These are phyloP conservation scores for Gracilaria vermiculophylla DNA, from an alignment of 23 red algal genomes.

Conservation along the genomic window DNA sequence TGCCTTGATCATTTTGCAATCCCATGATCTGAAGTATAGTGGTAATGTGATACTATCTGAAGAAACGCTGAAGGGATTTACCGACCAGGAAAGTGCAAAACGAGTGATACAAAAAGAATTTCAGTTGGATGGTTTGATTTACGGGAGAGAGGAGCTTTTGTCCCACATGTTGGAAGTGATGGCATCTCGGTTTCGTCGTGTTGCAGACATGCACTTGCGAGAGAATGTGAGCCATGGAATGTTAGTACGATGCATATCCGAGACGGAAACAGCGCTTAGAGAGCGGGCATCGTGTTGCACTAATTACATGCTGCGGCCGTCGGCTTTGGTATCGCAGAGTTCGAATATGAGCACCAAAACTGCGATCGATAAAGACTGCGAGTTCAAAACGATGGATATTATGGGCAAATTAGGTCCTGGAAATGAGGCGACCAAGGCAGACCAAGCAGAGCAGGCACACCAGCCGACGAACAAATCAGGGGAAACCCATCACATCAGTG, in stretches of 20 bases:
- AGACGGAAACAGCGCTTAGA: not conserved
- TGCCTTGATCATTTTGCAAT: not conserved
- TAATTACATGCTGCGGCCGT: not conserved
- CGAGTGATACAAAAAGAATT: not conserved
- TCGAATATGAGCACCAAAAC: not conserved
- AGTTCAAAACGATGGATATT: not conserved
- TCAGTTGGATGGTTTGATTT: slow-evolving; percentile 13
- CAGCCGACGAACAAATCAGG: not conserved
- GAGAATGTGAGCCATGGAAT: slow-evolving; percentile 36
- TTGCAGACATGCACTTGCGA: slow-evolving; percentile 6
- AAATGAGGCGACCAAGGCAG: not conserved
- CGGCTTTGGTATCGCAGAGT: not conserved
- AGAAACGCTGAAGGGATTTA: not conserved
- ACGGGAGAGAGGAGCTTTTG: not conserved
- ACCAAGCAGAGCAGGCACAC: not conserved
- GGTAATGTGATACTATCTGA: not conserved
- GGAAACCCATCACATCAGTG: not conserved
- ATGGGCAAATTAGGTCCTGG: not conserved
- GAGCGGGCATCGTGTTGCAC: not conserved
- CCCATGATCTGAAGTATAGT: not conserved
- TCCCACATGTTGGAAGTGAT: slow-evolving; percentile 2
- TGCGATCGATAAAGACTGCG: not conserved
- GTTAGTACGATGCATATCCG: slow-evolving; percentile 2
- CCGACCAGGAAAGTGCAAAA: not conserved
- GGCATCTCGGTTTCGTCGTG: not conserved